Evolutionary conservation across 1,284 basidiomycete species (phyloP).

Genomic region (Fomitiporia mediterranea): DNA sequence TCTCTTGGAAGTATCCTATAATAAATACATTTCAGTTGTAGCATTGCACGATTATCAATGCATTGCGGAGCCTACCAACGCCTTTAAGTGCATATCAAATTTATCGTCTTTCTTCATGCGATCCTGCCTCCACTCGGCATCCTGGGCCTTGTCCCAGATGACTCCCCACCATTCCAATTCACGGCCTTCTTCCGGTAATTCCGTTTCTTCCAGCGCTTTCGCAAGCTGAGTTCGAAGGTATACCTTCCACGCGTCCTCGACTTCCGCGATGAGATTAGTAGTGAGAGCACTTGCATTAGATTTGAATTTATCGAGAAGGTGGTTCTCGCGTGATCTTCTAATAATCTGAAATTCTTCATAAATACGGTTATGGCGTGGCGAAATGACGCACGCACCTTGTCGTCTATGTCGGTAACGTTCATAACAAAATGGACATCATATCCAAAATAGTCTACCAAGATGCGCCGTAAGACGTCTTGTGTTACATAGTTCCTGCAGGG

Average conservation of each 20-base stretch:
- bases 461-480: conserved; percentile 91
- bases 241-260: conserved; percentile 58
- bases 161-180: conserved; percentile 52
- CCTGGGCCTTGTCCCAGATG: conserved; percentile 44
- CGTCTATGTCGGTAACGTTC: conserved; percentile 99
- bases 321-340: conserved; percentile 78
- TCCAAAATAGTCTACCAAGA: conserved; percentile 94
- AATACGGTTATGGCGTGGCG: conserved; percentile 14
- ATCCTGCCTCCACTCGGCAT: conserved; percentile 64
- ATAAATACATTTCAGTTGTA: not conserved
- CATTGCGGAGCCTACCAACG: conserved; percentile 51
- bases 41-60: not conserved
- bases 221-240: conserved; percentile 60
- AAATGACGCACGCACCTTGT: conserved; percentile 69
- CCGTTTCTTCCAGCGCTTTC: conserved; percentile 48
- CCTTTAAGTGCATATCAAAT: conserved; percentile 81
- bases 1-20: conserved; percentile 48
- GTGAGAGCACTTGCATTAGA: conserved; percentile 53
- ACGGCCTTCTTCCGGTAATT: conserved; percentile 42
- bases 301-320: conserved; percentile 70
- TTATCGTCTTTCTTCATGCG: conserved; percentile 81
- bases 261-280: conserved; percentile 53
- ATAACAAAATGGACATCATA: conserved; percentile 99
- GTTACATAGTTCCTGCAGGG: conserved; percentile 89
- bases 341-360: conserved; percentile 66